Conservation (phyloP, 169 alveolate genomes). For the Plasmodium billcollinsi region DNA sequence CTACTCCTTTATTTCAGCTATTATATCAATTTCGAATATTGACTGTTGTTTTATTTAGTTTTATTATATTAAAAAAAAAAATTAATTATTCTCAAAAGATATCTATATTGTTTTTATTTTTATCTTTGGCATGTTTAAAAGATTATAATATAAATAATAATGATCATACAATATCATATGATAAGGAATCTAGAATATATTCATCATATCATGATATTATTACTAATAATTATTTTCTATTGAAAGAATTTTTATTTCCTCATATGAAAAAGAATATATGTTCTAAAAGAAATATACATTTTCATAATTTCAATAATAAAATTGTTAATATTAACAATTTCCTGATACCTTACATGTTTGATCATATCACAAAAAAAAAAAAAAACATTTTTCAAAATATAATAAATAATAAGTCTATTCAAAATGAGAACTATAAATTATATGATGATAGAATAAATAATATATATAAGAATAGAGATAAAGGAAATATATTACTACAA, state of each 20-base stretch:
- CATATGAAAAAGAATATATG: not conserved
- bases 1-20: slow-evolving; percentile 64
- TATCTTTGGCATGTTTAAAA: slow-evolving; percentile 57
- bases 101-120: slow-evolving; percentile 40
- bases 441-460: no score
- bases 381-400: not conserved
- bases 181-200: not conserved
- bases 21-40: slow-evolving; percentile 55
- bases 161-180: not conserved
- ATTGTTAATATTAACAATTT: not conserved
- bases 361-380: not conserved
- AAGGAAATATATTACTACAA: no score
- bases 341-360: not conserved
- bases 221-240: not conserved
- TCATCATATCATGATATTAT: not conserved
- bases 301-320: not conserved
- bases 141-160: slow-evolving; percentile 24
- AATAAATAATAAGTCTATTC: not conserved
- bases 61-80: slow-evolving; percentile 31
- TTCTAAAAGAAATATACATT: not conserved
- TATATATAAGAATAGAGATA: no score
- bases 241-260: not conserved
- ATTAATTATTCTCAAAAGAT: slow-evolving; percentile 12
- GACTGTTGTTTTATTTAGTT: slow-evolving; percentile 33
- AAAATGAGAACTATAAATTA: not conserved